phyloP scores from a whole-genome alignment of 1,284 basidiomycete genomes.

The Schizophyllum commune region DNA sequence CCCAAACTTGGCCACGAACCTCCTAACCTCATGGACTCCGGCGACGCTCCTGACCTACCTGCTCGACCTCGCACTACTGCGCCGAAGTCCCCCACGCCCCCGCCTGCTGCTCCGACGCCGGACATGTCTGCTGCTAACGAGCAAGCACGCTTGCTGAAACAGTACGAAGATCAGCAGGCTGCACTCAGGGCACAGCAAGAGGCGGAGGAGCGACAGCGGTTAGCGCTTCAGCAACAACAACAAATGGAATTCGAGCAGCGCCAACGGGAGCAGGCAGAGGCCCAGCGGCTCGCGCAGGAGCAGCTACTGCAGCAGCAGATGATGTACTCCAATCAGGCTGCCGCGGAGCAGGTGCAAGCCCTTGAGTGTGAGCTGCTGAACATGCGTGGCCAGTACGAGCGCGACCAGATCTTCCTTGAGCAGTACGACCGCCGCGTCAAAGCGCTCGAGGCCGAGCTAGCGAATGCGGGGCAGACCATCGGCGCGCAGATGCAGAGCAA shows the following conservation, averaged over 20 bases:
- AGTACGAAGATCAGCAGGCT: constrained; percentile 95
- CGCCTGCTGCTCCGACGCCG: constrained; percentile 61
- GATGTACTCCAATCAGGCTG: constrained; percentile 66
- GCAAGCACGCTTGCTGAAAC: constrained; percentile 91
- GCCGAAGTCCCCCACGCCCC: constrained; percentile 49
- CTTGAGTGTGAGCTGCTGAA: constrained; percentile 88
- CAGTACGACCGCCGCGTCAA: constrained; percentile 98
- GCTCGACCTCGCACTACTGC: constrained; percentile 69
- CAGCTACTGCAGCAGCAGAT: constrained; percentile 78
- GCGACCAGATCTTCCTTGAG: constrained; percentile 96
- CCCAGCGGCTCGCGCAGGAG: constrained; percentile 85
- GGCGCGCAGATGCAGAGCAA: constrained; percentile 87
- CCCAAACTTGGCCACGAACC: constrained; percentile 94
- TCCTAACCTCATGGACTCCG: constrained; percentile 83
- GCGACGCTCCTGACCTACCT: constrained; percentile 81
- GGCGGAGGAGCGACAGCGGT: constrained; percentile 73
- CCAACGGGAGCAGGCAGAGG: constrained; percentile 83
- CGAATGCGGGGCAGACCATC: constrained; percentile 73
- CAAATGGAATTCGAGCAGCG: constrained; percentile 89
- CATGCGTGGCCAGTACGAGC: constrained; percentile 96
- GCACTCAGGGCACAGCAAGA: constrained; percentile 76
- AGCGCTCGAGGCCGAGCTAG: constrained; percentile 89
- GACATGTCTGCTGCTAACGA: constrained; percentile 80
- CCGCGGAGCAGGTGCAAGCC: constrained; percentile 62
- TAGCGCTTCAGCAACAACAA: constrained; percentile 75